A percentile compares a stretch with the other conserved stretches of the same genome.
These are phyloP conservation scores for Pythium chondricola DNA, from an alignment of 352 stramenopile genomes.

Conservation along the genomic window DNA sequence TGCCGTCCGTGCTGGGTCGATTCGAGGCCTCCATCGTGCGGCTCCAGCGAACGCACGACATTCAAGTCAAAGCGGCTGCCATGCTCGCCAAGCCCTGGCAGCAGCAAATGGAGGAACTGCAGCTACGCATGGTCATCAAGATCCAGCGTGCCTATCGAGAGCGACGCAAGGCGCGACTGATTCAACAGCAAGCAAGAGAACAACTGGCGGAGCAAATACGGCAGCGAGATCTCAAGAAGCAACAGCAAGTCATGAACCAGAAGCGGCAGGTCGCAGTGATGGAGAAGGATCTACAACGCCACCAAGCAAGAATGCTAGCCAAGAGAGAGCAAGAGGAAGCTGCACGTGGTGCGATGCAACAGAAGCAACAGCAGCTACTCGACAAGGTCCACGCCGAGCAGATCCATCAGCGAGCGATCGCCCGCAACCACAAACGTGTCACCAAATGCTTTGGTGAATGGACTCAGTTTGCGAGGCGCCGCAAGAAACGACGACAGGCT, in stretches of 20 bases:
- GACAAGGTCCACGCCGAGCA: conserved; percentile 44
- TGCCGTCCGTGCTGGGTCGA: conserved; percentile 51
- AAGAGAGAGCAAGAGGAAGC: conserved; percentile 45
- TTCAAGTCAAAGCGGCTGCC: conserved; percentile 48
- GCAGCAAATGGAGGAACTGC: conserved; percentile 61
- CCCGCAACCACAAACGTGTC: conserved; percentile 22
- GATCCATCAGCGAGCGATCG: conserved; percentile 26
- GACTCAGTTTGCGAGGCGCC: conserved; percentile 22
- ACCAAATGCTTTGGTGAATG: conserved; percentile 27
- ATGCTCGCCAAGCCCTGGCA: conserved; percentile 57
- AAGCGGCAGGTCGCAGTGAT: conserved; percentile 47
- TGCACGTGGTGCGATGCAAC: conserved; percentile 23
- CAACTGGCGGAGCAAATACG: conserved; percentile 46
- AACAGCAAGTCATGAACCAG: conserved; percentile 46
- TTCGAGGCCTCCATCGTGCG: conserved; percentile 51
- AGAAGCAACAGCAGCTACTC: conserved; percentile 43
- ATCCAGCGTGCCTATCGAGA: conserved; percentile 69
- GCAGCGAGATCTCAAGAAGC: conserved; percentile 38
- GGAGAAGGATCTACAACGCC: conserved; percentile 50
- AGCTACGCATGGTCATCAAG: conserved; percentile 57
- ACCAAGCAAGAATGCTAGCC: conserved; percentile 47
- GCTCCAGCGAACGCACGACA: conserved; percentile 44
- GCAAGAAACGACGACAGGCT: conserved; percentile 36
- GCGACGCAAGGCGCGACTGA: conserved; percentile 27
- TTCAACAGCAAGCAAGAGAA: conserved; percentile 38